Evolutionary conservation across 176 grass and related monocot species (phyloP).

Genomic region (Carex parvula): DNA sequence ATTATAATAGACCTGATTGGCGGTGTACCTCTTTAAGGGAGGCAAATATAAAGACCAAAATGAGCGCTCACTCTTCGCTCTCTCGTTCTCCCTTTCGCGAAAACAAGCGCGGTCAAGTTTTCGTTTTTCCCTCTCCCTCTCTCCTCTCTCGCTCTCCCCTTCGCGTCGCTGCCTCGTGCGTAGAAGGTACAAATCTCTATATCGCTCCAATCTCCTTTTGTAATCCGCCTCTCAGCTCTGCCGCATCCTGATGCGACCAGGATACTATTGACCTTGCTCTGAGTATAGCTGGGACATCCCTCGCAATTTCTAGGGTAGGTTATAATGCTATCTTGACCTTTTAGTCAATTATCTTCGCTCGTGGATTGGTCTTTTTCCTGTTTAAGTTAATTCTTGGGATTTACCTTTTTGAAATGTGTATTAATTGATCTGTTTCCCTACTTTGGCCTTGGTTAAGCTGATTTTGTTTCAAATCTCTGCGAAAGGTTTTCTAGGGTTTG

Average conservation of each 20-base stretch:
- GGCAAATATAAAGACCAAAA: conserved; percentile 14
- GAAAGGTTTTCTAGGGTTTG: conserved; percentile 12
- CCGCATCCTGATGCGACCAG: neutral
- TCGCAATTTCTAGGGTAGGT: neutral
- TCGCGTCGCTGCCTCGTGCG: neutral
- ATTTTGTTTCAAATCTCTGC: neutral
- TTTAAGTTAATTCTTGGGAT: neutral
- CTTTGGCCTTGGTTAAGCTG: conserved; percentile 7
- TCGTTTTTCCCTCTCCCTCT: conserved; percentile 19
- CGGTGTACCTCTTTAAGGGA: neutral
- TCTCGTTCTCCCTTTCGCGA: neutral
- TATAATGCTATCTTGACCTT: neutral
- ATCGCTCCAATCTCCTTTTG: too few species aligned
- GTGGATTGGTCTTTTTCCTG: neutral
- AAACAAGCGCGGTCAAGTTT: conserved; percentile 31
- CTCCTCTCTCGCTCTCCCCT: neutral
- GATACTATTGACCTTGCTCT: neutral
- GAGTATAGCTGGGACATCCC: neutral
- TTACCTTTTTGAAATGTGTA: neutral
- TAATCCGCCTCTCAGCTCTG: too few species aligned
- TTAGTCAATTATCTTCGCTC: neutral
- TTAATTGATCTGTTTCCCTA: conserved; percentile 5
- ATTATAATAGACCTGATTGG: neutral
- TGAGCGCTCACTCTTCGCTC: neutral
- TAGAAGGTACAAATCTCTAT: neutral